Base-by-base conservation (phyloP, 208 protist species). In the Acanthamoeba lugdunensis region DNA sequence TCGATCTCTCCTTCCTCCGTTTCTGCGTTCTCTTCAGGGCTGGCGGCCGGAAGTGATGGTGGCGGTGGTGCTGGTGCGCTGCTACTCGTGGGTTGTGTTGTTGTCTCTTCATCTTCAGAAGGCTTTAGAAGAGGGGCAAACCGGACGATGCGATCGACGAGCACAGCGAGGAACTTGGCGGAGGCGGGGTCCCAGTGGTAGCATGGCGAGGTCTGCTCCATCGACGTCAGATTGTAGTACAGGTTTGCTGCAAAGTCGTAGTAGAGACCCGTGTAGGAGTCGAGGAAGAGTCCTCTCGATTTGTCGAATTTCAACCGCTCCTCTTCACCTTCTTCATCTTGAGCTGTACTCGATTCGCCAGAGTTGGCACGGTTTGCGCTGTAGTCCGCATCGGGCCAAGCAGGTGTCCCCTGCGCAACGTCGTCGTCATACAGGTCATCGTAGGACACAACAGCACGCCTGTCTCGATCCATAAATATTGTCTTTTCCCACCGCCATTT, bases 151-250 rank as follows among this genome's bases (percentile, higher is more conserved):
- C 54, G 45, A 65, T 88, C 81, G 52, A 88, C 81, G 28, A 88
- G 81, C 4, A 88, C 81, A 0, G 81, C 14, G 4, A 88, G 23
- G 81, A 88, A 88, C 28, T 33, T 33, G 81, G 23, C 45, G 8
- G 81, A 52, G 1, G 25, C 2, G 7, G 81, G 81, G 54, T 88
- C 54, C 81, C 81, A 88, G 54, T 88, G 81, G 33, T 67, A 88
- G 81, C 81, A 88, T 6, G 81, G 81, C 16, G 81, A 88, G 13
- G 45, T 88, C 81, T 56, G 81, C 50, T 88, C 81, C 45, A 88
- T 28, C 7, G 81, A 56, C 8, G 81, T 48, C 41, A 88, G 54
- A 16, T 88, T 88, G 54, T 88, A 88, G 81, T 67, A 88, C 23
- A 88, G 45, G 6, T 52, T 61, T 11, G 81, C 28, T 8, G 81